Conservation (phyloP, 768 basidiomycete species). For the Tephrocybe sp. region DNA sequence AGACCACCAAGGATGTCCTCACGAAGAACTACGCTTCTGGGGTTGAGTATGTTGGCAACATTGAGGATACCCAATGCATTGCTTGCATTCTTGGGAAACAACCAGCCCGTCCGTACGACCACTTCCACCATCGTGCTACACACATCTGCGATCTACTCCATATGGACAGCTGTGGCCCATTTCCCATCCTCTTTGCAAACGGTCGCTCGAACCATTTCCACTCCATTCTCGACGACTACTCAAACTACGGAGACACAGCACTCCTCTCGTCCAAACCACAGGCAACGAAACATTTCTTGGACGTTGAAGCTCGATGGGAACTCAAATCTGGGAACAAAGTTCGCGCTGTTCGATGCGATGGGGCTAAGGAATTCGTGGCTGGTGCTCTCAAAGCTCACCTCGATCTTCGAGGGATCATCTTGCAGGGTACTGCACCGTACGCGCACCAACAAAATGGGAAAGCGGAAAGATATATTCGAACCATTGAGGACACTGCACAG, state of each 20-base stretch:
- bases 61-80: constrained; percentile 12
- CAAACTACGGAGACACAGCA: constrained; percentile 13
- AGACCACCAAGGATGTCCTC: constrained; percentile 16
- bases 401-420: constrained; percentile 14
- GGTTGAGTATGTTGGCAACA: constrained; percentile 6
- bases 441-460: constrained; percentile 33
- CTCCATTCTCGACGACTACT: constrained; percentile 16
- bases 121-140: constrained; percentile 3
- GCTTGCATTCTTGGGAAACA: constrained; percentile 25
- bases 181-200: constrained; percentile 12
- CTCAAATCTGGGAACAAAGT: not conserved
- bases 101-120: constrained; percentile 15
- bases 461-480: constrained; percentile 27
- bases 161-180: constrained; percentile 25
- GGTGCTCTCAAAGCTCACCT: not conserved
- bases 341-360: not conserved
- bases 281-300: not conserved
- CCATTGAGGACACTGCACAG: constrained; percentile 21
- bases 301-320: not conserved
- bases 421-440: constrained; percentile 24
- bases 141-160: constrained; percentile 22
- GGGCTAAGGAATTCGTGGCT: not conserved
- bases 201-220: constrained; percentile 5
- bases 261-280: constrained; percentile 5
- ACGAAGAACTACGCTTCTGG: constrained; percentile 18